Conservation (phyloP, 177 flowering plant genomes). For the Vitis hybrid region DNA sequence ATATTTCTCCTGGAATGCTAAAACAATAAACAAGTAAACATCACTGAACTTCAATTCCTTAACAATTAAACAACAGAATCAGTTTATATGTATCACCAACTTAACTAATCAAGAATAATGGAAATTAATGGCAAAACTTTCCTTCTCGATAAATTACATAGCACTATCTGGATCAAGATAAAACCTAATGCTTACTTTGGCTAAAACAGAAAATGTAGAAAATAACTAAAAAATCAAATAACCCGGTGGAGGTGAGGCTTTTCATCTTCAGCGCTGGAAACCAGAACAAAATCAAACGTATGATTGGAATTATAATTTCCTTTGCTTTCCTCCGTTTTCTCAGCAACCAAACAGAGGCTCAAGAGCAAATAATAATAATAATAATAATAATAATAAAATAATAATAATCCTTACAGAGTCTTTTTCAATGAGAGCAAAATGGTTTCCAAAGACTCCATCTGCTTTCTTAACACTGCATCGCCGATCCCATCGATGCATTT, state of each 20-base stretch:
- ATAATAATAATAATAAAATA: neutral
- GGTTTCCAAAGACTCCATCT: slow-evolving; percentile 62
- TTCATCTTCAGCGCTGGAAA: too few species aligned
- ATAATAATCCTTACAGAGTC: slow-evolving; percentile 49
- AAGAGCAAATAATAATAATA: neutral
- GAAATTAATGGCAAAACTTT: neutral
- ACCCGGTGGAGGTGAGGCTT: too few species aligned
- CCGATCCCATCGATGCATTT: slow-evolving; percentile 39
- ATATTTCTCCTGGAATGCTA: too few species aligned
- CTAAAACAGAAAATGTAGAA: too few species aligned
- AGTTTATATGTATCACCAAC: too few species aligned
- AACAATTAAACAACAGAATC: too few species aligned
- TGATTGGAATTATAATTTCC: neutral
- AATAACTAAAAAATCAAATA: too few species aligned
- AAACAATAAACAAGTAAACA: too few species aligned
- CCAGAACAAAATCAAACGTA: too few species aligned
- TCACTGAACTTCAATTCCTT: too few species aligned
- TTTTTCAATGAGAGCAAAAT: slow-evolving; percentile 54
- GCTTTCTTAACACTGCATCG: slow-evolving; percentile 55
- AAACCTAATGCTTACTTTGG: too few species aligned
- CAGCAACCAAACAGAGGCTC: neutral
- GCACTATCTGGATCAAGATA: too few species aligned
- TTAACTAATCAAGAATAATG: neutral
- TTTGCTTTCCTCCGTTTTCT: neutral
- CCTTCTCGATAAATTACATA: neutral